Base-by-base conservation (phyloP, 768 basidiomycete species). In the Boletus rubropictus region DNA sequence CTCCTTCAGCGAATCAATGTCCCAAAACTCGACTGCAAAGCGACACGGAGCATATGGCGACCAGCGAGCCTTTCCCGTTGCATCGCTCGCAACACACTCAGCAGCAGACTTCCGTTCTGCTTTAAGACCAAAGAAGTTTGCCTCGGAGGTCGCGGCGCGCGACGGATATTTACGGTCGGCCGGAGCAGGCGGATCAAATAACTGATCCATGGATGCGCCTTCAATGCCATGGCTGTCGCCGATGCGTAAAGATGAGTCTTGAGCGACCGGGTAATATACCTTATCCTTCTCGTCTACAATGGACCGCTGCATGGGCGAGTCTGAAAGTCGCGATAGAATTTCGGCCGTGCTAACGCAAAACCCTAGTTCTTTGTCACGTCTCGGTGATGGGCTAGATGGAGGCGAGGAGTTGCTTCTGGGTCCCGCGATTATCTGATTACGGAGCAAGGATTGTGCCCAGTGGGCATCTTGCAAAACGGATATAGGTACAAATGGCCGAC, bases 1-100 rank as follows among this genome's bases (percentile, higher is more conserved):
- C 69, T 95, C 92, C 48, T 82, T 84, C 32, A 96, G 73, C 28
- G 73, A 68, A 50, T 87, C 84, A 17, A 91, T 76, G 57, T 86
- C 85, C 85, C 88, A 94, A 61, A 95, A 95, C 65, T 95, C 92
- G 42, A 91, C 88, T 8, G 80, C 79, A 60, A 95, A 90, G 18
- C 92, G 79, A 66, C 75, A 87, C 0, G 93, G 93, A 37, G 86
- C 82, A 58, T 81, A 79, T n/a, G 77, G 72, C 1, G 83, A 77
- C 83, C 84, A 89, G 54, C 66, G 75, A 18, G 61, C 52, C 35
- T 75, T 67, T 4, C 75, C 76, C n/a, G 63, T 65, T 1, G 70
- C 46, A 51, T 78, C 77, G 12, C 57, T 66, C 10, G 69, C 58
- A 39, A 76, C 59, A 53, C 76, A 77, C 34, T 68, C 66, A 5